Evolutionary conservation across 2,329 filamentous ascomycete genomes (phyloP), one percentile per base, ranked within the genome.

Genomic region (Botrytis squamosa): DNA sequence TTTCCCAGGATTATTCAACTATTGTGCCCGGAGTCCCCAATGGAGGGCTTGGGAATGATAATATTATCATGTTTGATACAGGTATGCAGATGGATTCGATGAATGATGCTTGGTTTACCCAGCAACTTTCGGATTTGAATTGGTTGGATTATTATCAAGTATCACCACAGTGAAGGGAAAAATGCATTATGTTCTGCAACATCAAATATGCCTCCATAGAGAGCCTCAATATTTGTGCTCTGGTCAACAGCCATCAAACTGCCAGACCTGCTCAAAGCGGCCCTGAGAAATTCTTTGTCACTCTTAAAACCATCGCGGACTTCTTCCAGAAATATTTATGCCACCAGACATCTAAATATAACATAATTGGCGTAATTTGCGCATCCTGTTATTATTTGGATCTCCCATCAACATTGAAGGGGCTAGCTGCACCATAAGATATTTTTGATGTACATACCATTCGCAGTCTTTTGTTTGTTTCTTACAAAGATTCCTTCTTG

Each of bases 141-240:
- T 73, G 71, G 71, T 29, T 73, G 29, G 64, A 73, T 33, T 72
- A 66, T 57, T 55, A 52, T n/a, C 62, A 72, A 57, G n/a, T n/a
- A 22, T n/a, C 66, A 10, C 66, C 60, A 57, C 6, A 57, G 60
- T 63, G 60, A 63, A 40, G 25, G 9, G 3, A 18, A 57, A 57
- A 57, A 29, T 18, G 6, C 6, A 57, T 9, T 9, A 9, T 57
- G 14, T 18, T 18, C 52, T 57, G 52, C 16, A 33, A 57, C 52
- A 29, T 57, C 52, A 57, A 29, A 57, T 57, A 4, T 18, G 14
- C 14, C n/a, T 57, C 14, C 14, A 57, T 33, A 18, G n/a, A n/a
- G n/a, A 29, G n/a, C n/a, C n/a, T 57, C 14, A 18, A 33, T 7
- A 57, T 6, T 57, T n/a, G 29, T 3, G 14, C 25, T 57, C 14